A percentile compares a stretch with the other conserved stretches of the same genome.
Conservation (phyloP, 164 flowering plant species). For the Dillenia suffruticosa region DNA sequence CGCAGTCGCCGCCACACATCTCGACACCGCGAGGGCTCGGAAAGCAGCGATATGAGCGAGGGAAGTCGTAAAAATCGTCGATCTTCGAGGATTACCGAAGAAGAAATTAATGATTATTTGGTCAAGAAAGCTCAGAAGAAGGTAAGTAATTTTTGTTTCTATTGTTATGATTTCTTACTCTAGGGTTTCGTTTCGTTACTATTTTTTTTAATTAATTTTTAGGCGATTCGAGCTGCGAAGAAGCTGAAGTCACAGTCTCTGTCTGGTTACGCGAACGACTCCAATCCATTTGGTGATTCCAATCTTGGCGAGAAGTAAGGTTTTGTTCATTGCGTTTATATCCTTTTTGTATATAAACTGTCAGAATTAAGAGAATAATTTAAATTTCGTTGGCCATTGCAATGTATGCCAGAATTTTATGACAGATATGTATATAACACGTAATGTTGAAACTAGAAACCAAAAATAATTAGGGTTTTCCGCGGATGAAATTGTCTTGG, state of each 20-base stretch:
- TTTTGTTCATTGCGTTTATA: background rate
- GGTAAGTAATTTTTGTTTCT: constrained; percentile 24
- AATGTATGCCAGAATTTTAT: too few species aligned
- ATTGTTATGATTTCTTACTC: background rate
- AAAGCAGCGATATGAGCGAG: constrained; percentile 15
- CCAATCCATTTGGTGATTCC: constrained; percentile 94
- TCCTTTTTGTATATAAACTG: background rate
- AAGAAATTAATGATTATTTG: constrained; percentile 62
- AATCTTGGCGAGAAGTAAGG: constrained; percentile 83
- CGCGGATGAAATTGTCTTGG: too few species aligned
- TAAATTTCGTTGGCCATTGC: too few species aligned
- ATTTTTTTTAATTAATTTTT: background rate
- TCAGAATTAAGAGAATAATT: too few species aligned
- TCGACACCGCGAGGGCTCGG: constrained; percentile 11
- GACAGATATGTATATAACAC: too few species aligned
- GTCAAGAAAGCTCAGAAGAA: constrained; percentile 80
- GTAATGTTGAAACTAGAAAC: too few species aligned
- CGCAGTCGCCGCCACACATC: constrained; percentile 12
- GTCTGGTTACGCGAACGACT: constrained; percentile 87
- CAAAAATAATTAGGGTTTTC: too few species aligned
- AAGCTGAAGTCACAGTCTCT: constrained; percentile 66
- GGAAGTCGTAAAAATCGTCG: constrained; percentile 16
- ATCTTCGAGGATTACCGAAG: constrained; percentile 51
- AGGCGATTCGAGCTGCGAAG: constrained; percentile 80
- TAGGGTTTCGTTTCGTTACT: constrained; percentile 1